Evolutionary conservation across 2,329 filamentous ascomycete genomes (phyloP).

Genomic region (Colletotrichum godetiae): DNA sequence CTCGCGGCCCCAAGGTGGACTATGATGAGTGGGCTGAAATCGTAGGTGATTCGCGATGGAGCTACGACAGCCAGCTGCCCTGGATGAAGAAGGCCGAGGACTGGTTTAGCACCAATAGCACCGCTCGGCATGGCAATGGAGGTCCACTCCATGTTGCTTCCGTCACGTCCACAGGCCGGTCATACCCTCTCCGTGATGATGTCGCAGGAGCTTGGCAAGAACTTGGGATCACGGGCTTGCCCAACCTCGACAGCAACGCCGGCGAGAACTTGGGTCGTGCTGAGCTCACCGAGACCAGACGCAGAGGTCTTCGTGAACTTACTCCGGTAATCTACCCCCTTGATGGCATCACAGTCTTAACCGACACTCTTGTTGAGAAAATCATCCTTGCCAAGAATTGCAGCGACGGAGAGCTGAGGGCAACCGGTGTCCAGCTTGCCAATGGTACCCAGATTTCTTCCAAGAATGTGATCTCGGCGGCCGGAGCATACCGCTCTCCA

Average conservation of each 20-base stretch:
- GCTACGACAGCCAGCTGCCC: conserved; percentile 49
- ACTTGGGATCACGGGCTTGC: conserved; percentile 46
- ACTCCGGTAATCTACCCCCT: conserved; percentile 41
- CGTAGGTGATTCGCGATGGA: conserved; percentile 49
- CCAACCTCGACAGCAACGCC: conserved; percentile 40
- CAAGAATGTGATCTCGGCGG: conserved; percentile 41
- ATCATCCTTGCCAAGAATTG: conserved; percentile 28
- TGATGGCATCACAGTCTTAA: conserved; percentile 40
- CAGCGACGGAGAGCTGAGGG: conserved; percentile 16
- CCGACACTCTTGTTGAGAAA: conserved; percentile 40
- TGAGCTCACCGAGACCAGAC: conserved; percentile 42
- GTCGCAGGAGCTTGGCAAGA: conserved; percentile 52
- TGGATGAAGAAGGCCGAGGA: conserved; percentile 31
- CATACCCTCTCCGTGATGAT: conserved; percentile 50
- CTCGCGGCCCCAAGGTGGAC: conserved; percentile 50
- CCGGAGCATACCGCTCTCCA: conserved; percentile 51
- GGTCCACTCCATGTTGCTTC: conserved; percentile 49
- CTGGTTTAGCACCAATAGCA: conserved; percentile 41
- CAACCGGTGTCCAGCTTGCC: conserved; percentile 42
- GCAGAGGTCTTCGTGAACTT: conserved; percentile 39
- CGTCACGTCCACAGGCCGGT: conserved; percentile 44
- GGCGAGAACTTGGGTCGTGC: conserved; percentile 46
- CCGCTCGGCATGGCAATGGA: conserved; percentile 51
- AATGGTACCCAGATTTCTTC: conserved; percentile 39
- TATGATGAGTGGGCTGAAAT: conserved; percentile 17